Evolutionary conservation across 805 yeast species (phyloP).

Genomic region (Komagataella phaffii): DNA sequence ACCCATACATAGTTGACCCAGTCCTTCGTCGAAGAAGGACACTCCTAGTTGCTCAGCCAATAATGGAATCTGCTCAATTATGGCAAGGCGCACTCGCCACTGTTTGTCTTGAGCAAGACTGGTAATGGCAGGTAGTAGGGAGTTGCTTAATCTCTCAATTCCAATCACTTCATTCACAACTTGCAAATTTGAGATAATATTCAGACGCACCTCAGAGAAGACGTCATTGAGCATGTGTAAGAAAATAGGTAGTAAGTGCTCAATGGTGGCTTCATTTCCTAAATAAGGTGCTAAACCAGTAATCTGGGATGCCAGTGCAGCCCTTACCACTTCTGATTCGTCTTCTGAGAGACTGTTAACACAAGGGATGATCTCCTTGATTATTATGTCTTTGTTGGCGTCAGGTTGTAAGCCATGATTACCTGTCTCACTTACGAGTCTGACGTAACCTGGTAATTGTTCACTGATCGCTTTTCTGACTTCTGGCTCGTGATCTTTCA

Average conservation of each 20-base stretch:
- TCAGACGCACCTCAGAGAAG: slow-evolving; percentile 89
- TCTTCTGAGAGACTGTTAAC: slow-evolving; percentile 79
- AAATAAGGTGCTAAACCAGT: slow-evolving; percentile 78
- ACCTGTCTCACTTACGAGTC: slow-evolving; percentile 24
- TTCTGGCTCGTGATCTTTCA: slow-evolving; percentile 92
- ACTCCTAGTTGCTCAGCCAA: slow-evolving; percentile 91
- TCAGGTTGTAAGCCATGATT: background rate
- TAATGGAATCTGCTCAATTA: slow-evolving; percentile 90
- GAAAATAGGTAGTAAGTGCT: slow-evolving; percentile 74
- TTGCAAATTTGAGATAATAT: slow-evolving; percentile 84
- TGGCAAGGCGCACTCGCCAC: slow-evolving; percentile 96
- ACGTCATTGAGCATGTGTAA: slow-evolving; percentile 93
- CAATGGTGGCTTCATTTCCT: slow-evolving; percentile 74
- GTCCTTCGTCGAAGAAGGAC: slow-evolving; percentile 81
- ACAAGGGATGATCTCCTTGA: slow-evolving; percentile 67
- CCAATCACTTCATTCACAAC: slow-evolving; percentile 92
- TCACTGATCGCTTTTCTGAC: slow-evolving; percentile 91
- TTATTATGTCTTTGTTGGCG: slow-evolving; percentile 30
- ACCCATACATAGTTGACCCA: slow-evolving; percentile 84
- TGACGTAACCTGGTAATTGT: slow-evolving; percentile 70
- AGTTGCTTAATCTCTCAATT: slow-evolving; percentile 72
- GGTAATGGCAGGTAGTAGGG: slow-evolving; percentile 87
- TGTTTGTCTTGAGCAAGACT: slow-evolving; percentile 93
- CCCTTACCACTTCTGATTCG: slow-evolving; percentile 85
- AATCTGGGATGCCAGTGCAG: slow-evolving; percentile 80